These are phyloP conservation scores for Solanum lycopersicoides DNA, from an alignment of 257 asterid genomes.

Conservation along the genomic window DNA sequence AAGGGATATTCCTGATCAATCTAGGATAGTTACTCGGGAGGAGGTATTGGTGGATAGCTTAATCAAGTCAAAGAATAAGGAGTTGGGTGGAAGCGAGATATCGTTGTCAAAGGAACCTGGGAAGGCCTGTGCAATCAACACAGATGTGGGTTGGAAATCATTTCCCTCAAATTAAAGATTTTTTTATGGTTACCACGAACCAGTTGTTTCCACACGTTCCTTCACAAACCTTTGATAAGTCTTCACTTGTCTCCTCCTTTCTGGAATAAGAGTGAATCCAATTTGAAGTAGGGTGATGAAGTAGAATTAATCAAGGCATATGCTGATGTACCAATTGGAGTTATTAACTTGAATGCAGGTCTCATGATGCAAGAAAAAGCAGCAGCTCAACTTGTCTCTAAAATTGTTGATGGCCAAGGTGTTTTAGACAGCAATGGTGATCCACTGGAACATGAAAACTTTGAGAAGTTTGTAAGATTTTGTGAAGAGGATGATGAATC, in stretches of 20 bases:
- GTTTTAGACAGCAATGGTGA: not conserved
- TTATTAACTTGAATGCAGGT: not conserved
- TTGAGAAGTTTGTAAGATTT: not conserved
- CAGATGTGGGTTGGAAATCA: not conserved
- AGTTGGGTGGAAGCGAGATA: not conserved
- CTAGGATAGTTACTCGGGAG: not conserved
- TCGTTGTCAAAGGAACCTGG: not conserved
- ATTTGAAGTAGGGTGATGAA: not conserved
- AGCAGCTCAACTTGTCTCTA: not conserved
- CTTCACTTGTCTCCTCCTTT: not conserved
- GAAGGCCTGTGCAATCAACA: not conserved
- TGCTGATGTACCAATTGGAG: not conserved
- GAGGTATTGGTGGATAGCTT: not conserved
- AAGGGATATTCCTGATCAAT: not conserved
- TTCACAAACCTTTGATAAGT: not conserved
- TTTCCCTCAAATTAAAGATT: not conserved
- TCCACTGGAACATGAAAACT: not conserved
- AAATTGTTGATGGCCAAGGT: not conserved
- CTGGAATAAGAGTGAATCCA: not conserved
- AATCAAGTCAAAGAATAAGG: not conserved
- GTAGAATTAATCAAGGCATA: not conserved
- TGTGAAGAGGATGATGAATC: not conserved
- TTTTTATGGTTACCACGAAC: not conserved
- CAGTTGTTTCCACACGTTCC: not conserved
- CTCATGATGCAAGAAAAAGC: not conserved